Base-by-base conservation (phyloP, 371 early-diverging fungal species). In the Funneliformis caledonium region DNA sequence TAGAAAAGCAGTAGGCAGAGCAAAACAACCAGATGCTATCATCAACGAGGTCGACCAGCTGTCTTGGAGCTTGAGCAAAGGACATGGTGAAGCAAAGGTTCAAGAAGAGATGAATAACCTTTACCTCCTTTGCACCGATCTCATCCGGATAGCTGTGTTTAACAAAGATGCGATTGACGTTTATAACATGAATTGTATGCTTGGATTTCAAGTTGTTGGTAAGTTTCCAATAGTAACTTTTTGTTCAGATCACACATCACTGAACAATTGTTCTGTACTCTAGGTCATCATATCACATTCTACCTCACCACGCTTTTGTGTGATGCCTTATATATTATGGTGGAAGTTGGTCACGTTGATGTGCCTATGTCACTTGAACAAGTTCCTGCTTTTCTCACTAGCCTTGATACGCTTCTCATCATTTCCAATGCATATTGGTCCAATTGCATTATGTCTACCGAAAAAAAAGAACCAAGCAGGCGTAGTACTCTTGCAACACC, bases 321-420 rank as follows among this genome's bases (percentile, higher is more conserved):
- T 56, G 56, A 73, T 3, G 50, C 47, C 11, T 50, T 76, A 64
- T 76, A 65, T 76, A 48, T 76, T 65, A 76, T 65, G 48, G 50
- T 31, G 64, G 65, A 76, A 56, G 48, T 65, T 65, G 31, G 65
- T 62, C 65, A 62, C 3, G 26, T 76, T 33, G 50, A 76, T 76
- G 64, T 76, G n/a, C 77, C 45, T 26, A 76, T 65, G 77, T 76
- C 77, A 65, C 77, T 76, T 61, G 77, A 76, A 64, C 19, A 76
- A 11, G 52, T 76, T 76, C 42, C 42, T 42, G 59, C 42, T 4
- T 74, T 75, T 19, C 33, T 75, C 37, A 75, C 75, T 61, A 75
- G 19, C 8, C 60, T 75, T 75, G 60, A 75, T 61, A 75, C 42
- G 22, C 33, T 75, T 4, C 75, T 75, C 64, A 48, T 77, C 59